Base-by-base conservation (phyloP, 2,329 filamentous ascomycete species). In the Arthrobotrys sphaeroides region DNA sequence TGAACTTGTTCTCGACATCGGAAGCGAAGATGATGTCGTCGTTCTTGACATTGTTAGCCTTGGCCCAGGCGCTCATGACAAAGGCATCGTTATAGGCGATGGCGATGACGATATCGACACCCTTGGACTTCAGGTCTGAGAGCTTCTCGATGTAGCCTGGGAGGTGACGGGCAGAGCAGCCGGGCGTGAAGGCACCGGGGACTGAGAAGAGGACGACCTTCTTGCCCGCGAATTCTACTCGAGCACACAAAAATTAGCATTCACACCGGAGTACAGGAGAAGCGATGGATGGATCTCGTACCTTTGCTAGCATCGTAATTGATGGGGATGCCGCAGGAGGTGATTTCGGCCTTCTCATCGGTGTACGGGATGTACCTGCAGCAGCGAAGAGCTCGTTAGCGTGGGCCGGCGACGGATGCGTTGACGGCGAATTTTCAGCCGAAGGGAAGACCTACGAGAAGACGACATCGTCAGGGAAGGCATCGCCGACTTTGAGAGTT, bases 51-150 rank as follows among this genome's bases (percentile, higher is more conserved):
- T 87, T 86, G 84, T 96, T 94, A 81, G 93, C 92, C 88, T 96
- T 96, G 84, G 89, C 90, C 92, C 92, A 95, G 65, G 91, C 92
- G 80, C 89, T 90, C 91, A 94, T 94, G 83, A 96, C 93, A 82
- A 87, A 96, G 78, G 90, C 85, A 84, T 96, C 93, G 84, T 96
- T 96, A 85, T 85, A 90, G 74, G 92, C 91, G 81, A 96, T 90
- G 81, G 95, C 88, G 79, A 92, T 88, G 80, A 96, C 88, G 77
- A 90, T 83, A 83, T 96, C 93, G 79, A 96, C 91, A 80, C 91
- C 92, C 87, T 94, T 94, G 81, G 85, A 85, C 85, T 89, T 90
- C 83, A 96, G 86, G 81, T 90, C 85, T 62, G 88, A 85, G 79
- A 90, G 84, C 82, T 92, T 90, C 83, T 88, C 84, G 80, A 94